These are phyloP conservation scores for Pinus taeda DNA, from an alignment of 75 land plant genomes.

Conservation along the genomic window DNA sequence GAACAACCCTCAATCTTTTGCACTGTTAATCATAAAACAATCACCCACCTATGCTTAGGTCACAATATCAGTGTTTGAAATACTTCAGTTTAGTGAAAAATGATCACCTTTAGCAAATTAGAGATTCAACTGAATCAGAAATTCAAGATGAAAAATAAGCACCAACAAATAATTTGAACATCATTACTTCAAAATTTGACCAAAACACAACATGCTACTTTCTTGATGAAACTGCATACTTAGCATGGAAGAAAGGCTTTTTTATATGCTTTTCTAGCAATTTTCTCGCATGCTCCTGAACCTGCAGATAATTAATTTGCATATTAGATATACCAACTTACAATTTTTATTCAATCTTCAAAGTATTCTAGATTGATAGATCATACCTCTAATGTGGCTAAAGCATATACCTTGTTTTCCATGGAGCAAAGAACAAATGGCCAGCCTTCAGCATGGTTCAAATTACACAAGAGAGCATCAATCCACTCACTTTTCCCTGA, in stretches of 20 bases:
- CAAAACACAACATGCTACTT: neutral
- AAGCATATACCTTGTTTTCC: constrained; percentile 81
- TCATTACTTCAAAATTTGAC: neutral
- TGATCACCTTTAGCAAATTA: neutral
- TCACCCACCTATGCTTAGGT: neutral
- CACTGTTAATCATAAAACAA: neutral
- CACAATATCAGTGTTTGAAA: neutral
- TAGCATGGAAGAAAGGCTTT: constrained; percentile 83
- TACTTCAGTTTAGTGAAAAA: neutral
- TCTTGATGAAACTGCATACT: constrained; percentile 27
- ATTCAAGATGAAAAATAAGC: neutral
- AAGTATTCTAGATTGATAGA: neutral
- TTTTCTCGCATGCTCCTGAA: constrained; percentile 91
- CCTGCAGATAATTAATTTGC: constrained; percentile 33
- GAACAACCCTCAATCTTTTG: neutral
- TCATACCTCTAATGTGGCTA: neutral
- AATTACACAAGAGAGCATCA: constrained; percentile 91
- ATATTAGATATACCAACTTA: neutral
- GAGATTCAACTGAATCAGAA: neutral
- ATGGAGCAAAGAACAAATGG: constrained; percentile 96
- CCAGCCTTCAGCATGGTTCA: constrained; percentile 69
- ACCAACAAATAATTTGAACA: neutral
- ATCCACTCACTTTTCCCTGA: constrained; percentile 99
- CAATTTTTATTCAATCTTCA: neutral
- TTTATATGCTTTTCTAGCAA: constrained; percentile 81